Evolutionary conservation across 2,329 filamentous ascomycete species (phyloP).

Genomic region (Pezicula neosporulosa): DNA sequence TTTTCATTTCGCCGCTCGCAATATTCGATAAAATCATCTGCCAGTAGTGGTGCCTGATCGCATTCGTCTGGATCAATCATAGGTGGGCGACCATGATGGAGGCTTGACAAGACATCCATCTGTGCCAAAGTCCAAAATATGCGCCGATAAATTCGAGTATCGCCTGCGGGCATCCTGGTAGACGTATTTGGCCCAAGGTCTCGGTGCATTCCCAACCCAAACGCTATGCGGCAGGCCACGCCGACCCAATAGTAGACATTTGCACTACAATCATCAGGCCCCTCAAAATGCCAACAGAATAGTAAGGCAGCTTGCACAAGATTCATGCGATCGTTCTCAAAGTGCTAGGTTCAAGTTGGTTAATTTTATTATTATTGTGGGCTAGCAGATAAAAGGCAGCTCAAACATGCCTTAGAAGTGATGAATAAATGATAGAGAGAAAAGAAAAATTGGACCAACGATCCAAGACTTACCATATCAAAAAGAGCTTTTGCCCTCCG

Average conservation of each 20-base stretch:
- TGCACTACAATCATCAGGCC: constrained; percentile 16
- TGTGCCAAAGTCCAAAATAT: constrained; percentile 11
- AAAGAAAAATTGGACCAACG: too few relatives aligned
- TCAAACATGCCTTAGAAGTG: too few relatives aligned
- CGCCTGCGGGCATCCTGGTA: constrained; percentile 3
- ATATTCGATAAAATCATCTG: constrained; percentile 10
- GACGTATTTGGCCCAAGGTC: constrained; percentile 2
- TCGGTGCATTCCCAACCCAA: constrained; percentile 26
- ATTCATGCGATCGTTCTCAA: constrained; percentile 24
- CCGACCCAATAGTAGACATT: constrained; percentile 26
- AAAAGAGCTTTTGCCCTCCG: constrained; percentile 23
- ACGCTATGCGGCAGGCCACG: constrained; percentile 23
- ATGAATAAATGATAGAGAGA: too few relatives aligned
- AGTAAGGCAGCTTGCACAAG: constrained; percentile 26
- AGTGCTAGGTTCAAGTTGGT: constrained; percentile 7
- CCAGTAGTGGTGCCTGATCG: constrained; percentile 5
- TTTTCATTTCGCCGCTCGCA: constrained; percentile 1
- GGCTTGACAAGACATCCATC: constrained; percentile 3
- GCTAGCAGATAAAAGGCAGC: too few relatives aligned
- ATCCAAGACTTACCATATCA: constrained; percentile 5
- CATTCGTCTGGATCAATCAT: constrained; percentile 11
- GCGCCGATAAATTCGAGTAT: constrained; percentile 6
- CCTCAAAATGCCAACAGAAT: constrained; percentile 24
- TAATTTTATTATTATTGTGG: too few relatives aligned
- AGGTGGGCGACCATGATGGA: constrained; percentile 9